Conservation (phyloP, 1,139 yeast genomes). For the Pichia sp. region DNA sequence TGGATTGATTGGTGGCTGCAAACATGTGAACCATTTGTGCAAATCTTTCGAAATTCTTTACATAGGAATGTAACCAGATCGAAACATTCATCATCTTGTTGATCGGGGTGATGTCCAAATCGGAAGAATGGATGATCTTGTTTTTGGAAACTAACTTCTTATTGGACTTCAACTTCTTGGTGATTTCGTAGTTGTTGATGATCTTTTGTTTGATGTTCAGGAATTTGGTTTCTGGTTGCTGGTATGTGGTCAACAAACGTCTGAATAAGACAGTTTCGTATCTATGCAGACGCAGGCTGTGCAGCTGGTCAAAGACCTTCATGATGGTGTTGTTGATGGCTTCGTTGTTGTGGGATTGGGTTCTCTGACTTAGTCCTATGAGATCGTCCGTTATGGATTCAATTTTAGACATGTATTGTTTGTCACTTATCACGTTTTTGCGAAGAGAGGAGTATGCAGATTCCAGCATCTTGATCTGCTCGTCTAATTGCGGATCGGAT, state of each 20-base stretch:
- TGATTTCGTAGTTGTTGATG: conserved; percentile 5
- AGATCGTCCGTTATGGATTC: conserved; percentile 7
- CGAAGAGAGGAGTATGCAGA: conserved; percentile 8
- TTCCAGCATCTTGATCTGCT: conserved; percentile 6
- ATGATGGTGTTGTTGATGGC: conserved; percentile 6
- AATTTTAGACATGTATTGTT: conserved; percentile 5
- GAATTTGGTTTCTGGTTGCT: conserved; percentile 2
- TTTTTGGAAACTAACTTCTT: not conserved
- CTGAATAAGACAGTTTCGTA: conserved; percentile 10
- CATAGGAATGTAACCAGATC: conserved; percentile 15
- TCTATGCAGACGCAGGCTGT: conserved; percentile 6
- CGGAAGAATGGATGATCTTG: no score
- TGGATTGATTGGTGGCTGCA: conserved; percentile 10
- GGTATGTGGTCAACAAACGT: conserved; percentile 8
- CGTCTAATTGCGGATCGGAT: not conserved
- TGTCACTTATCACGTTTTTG: not conserved
- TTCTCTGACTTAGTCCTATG: not conserved
- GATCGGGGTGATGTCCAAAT: conserved; percentile 1
- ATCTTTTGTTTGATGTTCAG: conserved; percentile 10
- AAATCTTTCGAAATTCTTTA: conserved; percentile 15
- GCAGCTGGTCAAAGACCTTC: conserved; percentile 16
- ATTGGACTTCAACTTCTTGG: not conserved
- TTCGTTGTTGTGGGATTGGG: not conserved
- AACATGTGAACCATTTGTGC: conserved; percentile 18
- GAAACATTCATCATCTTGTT: conserved; percentile 10